Conservation (phyloP, 2,329 filamentous ascomycete species). For the Colletotrichum aenigma region DNA sequence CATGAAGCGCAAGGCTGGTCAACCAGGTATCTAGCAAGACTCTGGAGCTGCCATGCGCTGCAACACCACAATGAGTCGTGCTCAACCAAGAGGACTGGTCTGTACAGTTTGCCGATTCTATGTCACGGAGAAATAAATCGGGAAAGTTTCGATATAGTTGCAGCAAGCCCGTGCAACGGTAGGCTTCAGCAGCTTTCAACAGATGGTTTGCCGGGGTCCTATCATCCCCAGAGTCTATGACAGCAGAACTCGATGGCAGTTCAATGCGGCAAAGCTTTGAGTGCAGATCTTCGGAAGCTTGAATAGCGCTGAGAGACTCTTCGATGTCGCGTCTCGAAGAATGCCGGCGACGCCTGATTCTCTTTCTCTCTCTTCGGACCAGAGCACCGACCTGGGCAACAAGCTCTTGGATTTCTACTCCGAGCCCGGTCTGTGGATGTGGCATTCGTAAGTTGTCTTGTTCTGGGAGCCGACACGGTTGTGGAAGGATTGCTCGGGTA, state of each 20-base stretch:
- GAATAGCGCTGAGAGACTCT: conserved; percentile 25
- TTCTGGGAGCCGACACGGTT: background rate
- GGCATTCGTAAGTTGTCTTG: conserved; percentile 11
- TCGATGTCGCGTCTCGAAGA: conserved; percentile 28
- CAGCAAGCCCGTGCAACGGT: conserved; percentile 29
- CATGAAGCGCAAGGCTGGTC: conserved; percentile 47
- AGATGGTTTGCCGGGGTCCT: conserved; percentile 28
- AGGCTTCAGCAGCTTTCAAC: conserved; percentile 29
- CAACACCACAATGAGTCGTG: background rate
- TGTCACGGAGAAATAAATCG: conserved; percentile 36
- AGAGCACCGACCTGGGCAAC: conserved; percentile 27
- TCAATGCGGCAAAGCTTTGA: background rate
- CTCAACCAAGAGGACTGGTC: background rate
- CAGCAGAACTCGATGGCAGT: background rate
- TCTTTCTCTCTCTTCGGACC: conserved; percentile 25
- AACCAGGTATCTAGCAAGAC: conserved; percentile 38
- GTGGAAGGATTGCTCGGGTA: background rate
- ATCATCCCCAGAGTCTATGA: conserved; percentile 26
- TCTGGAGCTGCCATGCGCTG: background rate
- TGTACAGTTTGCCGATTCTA: background rate
- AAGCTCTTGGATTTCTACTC: conserved; percentile 25
- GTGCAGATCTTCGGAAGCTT: conserved; percentile 21
- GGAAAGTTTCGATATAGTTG: conserved; percentile 40
- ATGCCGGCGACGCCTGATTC: conserved; percentile 24
- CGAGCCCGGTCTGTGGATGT: conserved; percentile 30